A percentile compares a stretch with the other conserved stretches of the same genome.
Evolutionary conservation across 1,284 basidiomycete genomes (phyloP).

Genomic region (Irpex sp.): DNA sequence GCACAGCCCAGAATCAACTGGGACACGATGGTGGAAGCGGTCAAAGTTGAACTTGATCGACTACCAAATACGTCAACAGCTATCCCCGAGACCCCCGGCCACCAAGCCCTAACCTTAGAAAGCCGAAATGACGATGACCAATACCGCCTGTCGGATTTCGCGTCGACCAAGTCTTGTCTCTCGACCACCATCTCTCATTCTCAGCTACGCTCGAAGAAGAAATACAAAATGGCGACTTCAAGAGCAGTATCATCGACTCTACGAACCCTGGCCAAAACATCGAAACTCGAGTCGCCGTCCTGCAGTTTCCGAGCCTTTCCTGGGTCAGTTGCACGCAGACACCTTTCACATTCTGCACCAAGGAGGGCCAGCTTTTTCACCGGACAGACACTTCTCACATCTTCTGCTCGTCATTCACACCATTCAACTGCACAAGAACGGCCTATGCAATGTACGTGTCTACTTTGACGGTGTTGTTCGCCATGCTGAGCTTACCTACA

Average conservation of each 20-base stretch:
- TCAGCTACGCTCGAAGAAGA: neutral
- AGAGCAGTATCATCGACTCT: neutral
- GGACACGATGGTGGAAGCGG: neutral
- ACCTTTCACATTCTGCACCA: constrained; percentile 19
- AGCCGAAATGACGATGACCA: constrained; percentile 1
- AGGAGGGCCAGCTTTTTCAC: constrained; percentile 24
- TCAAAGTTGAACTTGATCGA: neutral
- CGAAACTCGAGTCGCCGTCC: neutral
- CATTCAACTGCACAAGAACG: constrained; percentile 9
- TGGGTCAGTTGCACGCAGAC: neutral
- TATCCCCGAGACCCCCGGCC: neutral
- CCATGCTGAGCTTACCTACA: neutral
- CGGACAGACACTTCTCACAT: constrained; percentile 34
- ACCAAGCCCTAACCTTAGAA: neutral
- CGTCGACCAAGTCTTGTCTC: neutral
- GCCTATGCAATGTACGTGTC: constrained; percentile 22
- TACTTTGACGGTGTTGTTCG: too few relatives aligned
- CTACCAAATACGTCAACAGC: neutral
- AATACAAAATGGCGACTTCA: constrained; percentile 2
- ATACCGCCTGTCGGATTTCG: neutral
- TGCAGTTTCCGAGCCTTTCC: neutral
- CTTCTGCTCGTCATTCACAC: constrained; percentile 27
- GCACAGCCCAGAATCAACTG: neutral
- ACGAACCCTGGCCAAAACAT: neutral
- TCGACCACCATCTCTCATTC: neutral